Evolutionary conservation across 129 eudicot genomes (phyloP).

Genomic region (Flaveria trinervia): DNA sequence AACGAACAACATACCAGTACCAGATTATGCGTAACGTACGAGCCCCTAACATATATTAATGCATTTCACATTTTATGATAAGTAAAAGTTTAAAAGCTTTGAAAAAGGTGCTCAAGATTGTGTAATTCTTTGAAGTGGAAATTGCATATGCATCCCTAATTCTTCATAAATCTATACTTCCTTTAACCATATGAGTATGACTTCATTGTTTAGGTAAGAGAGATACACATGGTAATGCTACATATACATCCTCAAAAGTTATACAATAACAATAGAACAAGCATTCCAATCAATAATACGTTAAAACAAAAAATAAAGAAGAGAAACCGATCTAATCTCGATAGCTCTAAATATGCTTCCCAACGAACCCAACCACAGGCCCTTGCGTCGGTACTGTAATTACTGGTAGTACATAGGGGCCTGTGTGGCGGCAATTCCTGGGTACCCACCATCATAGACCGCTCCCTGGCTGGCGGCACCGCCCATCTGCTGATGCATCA

Average conservation of each 20-base stretch:
- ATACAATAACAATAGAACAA: constrained; percentile 17
- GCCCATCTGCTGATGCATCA: constrained; percentile 55
- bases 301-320: neutral
- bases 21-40: no score
- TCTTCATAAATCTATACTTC: neutral
- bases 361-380: neutral
- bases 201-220: neutral
- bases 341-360: neutral
- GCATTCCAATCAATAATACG: constrained; percentile 18
- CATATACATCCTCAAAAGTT: constrained; percentile 31
- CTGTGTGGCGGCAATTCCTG: constrained; percentile 58
- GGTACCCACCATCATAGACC: constrained; percentile 66
- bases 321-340: constrained; percentile 14
- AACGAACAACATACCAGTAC: no score
- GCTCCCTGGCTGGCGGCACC: constrained; percentile 47
- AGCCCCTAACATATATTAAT: no score
- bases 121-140: no score
- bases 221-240: constrained; percentile 20
- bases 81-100: no score
- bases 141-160: no score
- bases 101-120: no score
- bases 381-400: neutral
- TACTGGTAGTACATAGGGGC: constrained; percentile 70
- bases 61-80: no score
- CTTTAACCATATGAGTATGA: neutral